Percentiles rank a stretch among this genome's conserved stretches.
Evolutionary conservation across 495 filamentous ascomycete species (phyloP).

Genomic region (Penicillium odoratum): DNA sequence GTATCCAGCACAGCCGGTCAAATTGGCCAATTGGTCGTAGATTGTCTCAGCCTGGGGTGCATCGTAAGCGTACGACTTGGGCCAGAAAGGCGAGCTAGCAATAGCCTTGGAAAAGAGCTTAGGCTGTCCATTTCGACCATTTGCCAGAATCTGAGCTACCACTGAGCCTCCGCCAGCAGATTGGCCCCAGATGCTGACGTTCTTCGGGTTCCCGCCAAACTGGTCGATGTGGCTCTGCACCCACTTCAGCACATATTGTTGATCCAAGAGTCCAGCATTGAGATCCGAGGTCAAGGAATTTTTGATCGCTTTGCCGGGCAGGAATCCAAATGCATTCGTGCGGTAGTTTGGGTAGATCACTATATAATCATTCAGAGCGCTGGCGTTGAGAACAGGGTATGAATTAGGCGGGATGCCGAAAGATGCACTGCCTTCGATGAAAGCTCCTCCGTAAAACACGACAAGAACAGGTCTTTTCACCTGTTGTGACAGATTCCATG

Average conservation of each 20-base stretch:
- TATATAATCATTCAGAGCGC: conserved; percentile 47
- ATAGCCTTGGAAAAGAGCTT: conserved; percentile 53
- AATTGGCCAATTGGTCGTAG: conserved; percentile 43
- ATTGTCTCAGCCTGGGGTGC: conserved; percentile 49
- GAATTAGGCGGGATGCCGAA: conserved; percentile 54
- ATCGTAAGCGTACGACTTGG: conserved; percentile 55
- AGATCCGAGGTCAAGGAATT: conserved; percentile 47
- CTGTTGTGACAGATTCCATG: conserved; percentile 41
- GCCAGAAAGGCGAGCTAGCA: conserved; percentile 63
- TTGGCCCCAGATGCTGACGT: conserved; percentile 55
- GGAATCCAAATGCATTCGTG: conserved; percentile 59
- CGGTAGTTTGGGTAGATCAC: conserved; percentile 57
- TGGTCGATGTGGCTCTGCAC: conserved; percentile 52
- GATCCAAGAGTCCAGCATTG: conserved; percentile 51
- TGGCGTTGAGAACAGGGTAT: conserved; percentile 57
- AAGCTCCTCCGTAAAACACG: conserved; percentile 62
- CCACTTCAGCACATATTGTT: conserved; percentile 54
- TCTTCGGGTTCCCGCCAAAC: conserved; percentile 50
- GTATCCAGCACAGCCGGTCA: conserved; percentile 44
- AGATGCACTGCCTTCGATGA: conserved; percentile 57
- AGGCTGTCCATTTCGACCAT: conserved; percentile 35
- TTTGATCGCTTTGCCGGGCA: conserved; percentile 53
- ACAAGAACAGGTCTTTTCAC: conserved; percentile 56
- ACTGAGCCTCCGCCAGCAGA: conserved; percentile 59
- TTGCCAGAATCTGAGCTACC: conserved; percentile 54